A percentile compares a stretch with the other conserved stretches of the same genome.
Evolutionary conservation across 257 asterid species (phyloP).

Genomic region (Euphrasia confusa): DNA sequence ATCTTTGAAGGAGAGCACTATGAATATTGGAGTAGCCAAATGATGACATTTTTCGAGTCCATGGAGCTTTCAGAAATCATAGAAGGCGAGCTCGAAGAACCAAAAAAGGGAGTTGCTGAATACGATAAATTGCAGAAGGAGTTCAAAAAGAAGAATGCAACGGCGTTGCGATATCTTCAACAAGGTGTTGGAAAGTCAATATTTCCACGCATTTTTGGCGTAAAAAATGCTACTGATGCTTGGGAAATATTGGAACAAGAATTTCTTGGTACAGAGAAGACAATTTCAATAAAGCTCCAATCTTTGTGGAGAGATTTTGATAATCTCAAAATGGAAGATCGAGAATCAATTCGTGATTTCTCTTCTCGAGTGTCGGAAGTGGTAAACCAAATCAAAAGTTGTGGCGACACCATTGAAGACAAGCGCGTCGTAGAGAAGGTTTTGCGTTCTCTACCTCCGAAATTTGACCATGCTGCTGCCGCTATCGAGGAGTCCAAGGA

Average conservation of each 20-base stretch:
- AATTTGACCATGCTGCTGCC: background rate
- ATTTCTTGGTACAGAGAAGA: background rate
- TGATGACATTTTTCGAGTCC: background rate
- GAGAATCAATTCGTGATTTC: background rate
- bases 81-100: background rate
- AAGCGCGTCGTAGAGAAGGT: background rate
- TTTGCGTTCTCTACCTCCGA: background rate
- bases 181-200: background rate
- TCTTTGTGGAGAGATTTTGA: background rate
- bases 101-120: background rate
- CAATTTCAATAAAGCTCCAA: background rate
- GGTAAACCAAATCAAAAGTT: background rate
- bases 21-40: constrained; percentile 13
- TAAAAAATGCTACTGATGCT: background rate
- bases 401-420: background rate
- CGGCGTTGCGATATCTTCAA: background rate
- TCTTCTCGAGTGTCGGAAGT: background rate
- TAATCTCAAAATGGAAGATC: background rate
- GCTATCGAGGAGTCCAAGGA: background rate
- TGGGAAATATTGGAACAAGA: background rate
- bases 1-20: constrained; percentile 5
- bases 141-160: background rate
- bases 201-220: background rate
- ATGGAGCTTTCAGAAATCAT: background rate
- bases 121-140: background rate